These are phyloP conservation scores for Suhomyces kunorum DNA, from an alignment of 1,139 yeast species.

Conservation along the genomic window DNA sequence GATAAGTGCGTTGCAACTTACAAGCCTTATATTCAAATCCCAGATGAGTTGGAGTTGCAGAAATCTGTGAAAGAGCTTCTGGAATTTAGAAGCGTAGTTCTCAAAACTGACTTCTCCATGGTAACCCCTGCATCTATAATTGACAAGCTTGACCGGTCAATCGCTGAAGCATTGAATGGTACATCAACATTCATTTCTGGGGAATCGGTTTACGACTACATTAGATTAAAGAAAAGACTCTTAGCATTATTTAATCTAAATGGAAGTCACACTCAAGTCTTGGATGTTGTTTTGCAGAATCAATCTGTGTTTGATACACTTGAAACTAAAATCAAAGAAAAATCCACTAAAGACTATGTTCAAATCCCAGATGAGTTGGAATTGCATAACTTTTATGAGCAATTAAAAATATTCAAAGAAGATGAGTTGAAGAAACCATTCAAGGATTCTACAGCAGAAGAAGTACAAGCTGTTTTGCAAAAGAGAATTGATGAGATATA, in stretches of 20 bases:
- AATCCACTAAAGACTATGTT: constrained; percentile 9
- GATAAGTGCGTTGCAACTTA: not conserved
- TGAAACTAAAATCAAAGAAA: not conserved
- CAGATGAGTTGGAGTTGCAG: constrained; percentile 25
- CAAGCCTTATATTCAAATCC: constrained; percentile 21
- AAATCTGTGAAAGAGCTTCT: constrained; percentile 18
- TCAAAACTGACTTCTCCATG: constrained; percentile 11
- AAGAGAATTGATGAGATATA: constrained; percentile 24
- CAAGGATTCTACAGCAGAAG: constrained; percentile 14
- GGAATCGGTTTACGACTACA: constrained; percentile 22
- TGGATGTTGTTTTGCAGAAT: constrained; percentile 29
- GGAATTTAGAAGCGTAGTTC: constrained; percentile 14
- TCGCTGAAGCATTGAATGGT: constrained; percentile 19
- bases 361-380: constrained; percentile 29
- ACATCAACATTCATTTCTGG: constrained; percentile 22
- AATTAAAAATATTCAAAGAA: constrained; percentile 17
- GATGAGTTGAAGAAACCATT: constrained; percentile 16
- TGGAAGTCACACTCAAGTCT: constrained; percentile 33
- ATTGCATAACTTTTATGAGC: constrained; percentile 20
- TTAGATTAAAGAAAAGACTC: constrained; percentile 25
- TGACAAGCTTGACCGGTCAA: constrained; percentile 19
- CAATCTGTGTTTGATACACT: constrained; percentile 1
- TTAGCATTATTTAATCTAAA: constrained; percentile 28
- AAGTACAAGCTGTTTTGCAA: constrained; percentile 22
- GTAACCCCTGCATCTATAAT: constrained; percentile 15